A percentile compares a stretch with the other conserved stretches of the same genome.
phyloP scores from a whole-genome alignment of 257 asterid genomes.

The Nicotiana sylvestris region DNA sequence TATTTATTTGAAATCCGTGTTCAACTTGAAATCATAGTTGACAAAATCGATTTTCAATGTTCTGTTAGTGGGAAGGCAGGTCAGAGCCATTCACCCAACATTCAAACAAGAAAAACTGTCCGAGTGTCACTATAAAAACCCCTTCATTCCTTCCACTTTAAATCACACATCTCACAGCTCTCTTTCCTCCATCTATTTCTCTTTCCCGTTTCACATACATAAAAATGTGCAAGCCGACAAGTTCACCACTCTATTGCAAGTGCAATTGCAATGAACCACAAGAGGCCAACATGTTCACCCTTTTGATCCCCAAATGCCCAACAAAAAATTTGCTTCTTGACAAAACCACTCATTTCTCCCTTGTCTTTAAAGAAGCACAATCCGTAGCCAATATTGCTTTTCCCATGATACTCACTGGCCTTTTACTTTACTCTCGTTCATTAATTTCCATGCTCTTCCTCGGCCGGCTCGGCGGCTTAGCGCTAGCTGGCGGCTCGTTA shows the following conservation, averaged over 20 bases:
- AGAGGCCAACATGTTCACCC: slow-evolving; percentile 15
- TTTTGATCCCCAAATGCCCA: slow-evolving; percentile 20
- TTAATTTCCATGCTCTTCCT: slow-evolving; percentile 32
- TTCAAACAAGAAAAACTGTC: background rate
- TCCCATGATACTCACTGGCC: slow-evolving; percentile 28
- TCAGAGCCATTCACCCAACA: background rate
- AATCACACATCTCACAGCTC: background rate
- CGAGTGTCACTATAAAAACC: background rate
- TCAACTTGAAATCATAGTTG: background rate
- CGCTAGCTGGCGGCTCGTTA: slow-evolving; percentile 27
- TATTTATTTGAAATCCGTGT: no score
- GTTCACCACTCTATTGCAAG: background rate
- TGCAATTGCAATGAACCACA: slow-evolving; percentile 1
- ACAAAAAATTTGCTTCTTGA: background rate
- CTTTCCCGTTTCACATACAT: background rate
- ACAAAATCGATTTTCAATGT: slow-evolving; percentile 3
- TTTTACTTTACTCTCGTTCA: slow-evolving; percentile 28
- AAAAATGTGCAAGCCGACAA: slow-evolving; percentile 13
- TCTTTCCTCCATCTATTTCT: background rate
- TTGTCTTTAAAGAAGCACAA: slow-evolving; percentile 16
- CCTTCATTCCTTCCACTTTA: background rate
- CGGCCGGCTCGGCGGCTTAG: slow-evolving; percentile 20
- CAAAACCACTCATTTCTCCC: background rate
- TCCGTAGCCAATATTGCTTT: slow-evolving; percentile 28
- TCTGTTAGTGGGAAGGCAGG: background rate